phyloP scores from a whole-genome alignment of 352 stramenopile species.

The Elongisporangium undulatum region DNA sequence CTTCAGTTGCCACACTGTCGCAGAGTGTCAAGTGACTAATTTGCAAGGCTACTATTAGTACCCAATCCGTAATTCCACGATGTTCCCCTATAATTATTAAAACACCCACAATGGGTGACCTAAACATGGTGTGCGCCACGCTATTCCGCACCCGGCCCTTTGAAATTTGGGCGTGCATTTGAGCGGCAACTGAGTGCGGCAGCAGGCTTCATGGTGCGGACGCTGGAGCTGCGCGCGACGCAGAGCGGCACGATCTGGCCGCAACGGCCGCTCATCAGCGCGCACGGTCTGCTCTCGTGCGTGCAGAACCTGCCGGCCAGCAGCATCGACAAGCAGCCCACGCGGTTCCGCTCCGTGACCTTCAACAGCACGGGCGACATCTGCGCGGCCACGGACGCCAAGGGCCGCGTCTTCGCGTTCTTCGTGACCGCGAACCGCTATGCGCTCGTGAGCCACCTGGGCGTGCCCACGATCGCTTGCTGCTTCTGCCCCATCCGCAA shows the following conservation, averaged over 20 bases:
- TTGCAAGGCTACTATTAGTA: too few relatives aligned
- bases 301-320: conserved; percentile 61
- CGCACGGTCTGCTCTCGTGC: conserved; percentile 59
- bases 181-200: not conserved
- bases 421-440: conserved; percentile 77
- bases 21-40: too few relatives aligned
- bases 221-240: conserved; percentile 58
- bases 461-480: conserved; percentile 46
- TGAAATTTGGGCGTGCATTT: conserved; percentile 2
- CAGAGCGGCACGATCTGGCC: conserved; percentile 76
- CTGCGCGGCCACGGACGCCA: conserved; percentile 66
- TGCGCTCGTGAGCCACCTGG: conserved; percentile 65
- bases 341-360: conserved; percentile 52
- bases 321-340: conserved; percentile 46
- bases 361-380: conserved; percentile 69
- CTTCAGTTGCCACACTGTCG: too few relatives aligned
- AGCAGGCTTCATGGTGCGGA: conserved; percentile 42
- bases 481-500: conserved; percentile 66
- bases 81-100: too few relatives aligned
- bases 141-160: not conserved
- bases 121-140: too few relatives aligned
- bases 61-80: too few relatives aligned
- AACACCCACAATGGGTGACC: too few relatives aligned
- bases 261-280: conserved; percentile 59
- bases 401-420: conserved; percentile 76